Evolutionary conservation across 257 asterid species (phyloP).

Genomic region (Solanum tarapatanum): DNA sequence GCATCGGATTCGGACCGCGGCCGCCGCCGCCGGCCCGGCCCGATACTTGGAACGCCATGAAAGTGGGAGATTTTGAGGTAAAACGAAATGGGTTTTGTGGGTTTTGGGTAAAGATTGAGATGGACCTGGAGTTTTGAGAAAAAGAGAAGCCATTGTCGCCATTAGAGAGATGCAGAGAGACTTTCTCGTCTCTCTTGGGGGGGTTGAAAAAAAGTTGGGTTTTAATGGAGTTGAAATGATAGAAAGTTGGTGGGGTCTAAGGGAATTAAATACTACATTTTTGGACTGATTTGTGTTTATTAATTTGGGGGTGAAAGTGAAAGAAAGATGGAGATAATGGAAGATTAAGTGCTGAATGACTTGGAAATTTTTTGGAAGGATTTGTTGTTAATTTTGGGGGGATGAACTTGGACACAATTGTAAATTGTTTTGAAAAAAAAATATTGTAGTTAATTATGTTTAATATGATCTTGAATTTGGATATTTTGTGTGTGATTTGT

Average conservation of each 20-base stretch:
- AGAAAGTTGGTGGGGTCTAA: background rate
- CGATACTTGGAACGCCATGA: conserved; percentile 9
- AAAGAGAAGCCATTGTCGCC: conserved; percentile 69
- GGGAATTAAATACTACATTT: background rate
- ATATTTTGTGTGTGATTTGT: background rate
- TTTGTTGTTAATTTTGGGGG: conserved; percentile 13
- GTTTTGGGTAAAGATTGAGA: conserved; percentile 12
- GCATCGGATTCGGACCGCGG: conserved; percentile 25
- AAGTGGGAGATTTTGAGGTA: conserved; percentile 15
- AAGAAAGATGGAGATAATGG: background rate
- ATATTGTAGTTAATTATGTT: background rate
- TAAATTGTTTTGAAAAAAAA: background rate
- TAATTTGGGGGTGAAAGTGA: background rate
- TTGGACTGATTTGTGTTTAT: background rate
- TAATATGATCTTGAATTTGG: background rate
- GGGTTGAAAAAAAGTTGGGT: background rate
- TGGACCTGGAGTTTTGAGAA: conserved; percentile 30
- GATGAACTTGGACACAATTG: conserved; percentile 53
- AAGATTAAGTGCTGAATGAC: background rate
- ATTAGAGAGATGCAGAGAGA: conserved; percentile 11
- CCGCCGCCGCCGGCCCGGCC: conserved; percentile 1
- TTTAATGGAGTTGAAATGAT: conserved; percentile 10
- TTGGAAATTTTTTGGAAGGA: background rate
- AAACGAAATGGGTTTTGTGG: conserved; percentile 27
- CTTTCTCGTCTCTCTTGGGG: background rate